These are phyloP conservation scores for Eucalyptus sp. DNA, from an alignment of 345 rosid genomes.

Conservation along the genomic window DNA sequence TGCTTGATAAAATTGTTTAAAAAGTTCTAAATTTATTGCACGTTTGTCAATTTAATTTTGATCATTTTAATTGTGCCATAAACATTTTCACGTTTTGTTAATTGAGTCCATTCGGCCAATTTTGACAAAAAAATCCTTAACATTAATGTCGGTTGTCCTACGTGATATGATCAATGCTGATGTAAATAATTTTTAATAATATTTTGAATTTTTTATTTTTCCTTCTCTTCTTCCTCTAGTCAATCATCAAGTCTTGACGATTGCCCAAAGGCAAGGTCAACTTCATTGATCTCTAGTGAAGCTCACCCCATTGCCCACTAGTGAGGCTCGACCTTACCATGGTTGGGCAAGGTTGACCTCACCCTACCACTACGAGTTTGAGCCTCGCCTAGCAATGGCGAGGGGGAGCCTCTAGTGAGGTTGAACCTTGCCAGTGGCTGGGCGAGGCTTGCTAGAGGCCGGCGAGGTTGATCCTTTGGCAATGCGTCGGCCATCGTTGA, in stretches of 20 bases:
- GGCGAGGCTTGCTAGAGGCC: neutral
- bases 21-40: fast-evolving
- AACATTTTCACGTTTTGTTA: no score
- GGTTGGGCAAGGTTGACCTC: no score
- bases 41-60: no score
- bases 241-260: fast-evolving
- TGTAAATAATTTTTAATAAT: no score
- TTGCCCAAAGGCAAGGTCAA: fast-evolving
- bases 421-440: no score
- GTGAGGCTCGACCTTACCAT: neutral
- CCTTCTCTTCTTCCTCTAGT: neutral
- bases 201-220: no score
- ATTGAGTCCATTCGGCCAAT: fast-evolving
- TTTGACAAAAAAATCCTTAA: neutral
- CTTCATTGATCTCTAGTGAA: neutral
- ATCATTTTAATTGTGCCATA: neutral
- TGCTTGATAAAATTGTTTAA: neutral
- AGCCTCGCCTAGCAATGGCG: no score
- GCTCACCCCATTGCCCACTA: neutral
- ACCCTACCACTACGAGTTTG: no score
- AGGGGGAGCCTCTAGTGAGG: no score
- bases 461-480: neutral
- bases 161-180: fast-evolving
- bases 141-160: fast-evolving
- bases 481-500: no score